Evolutionary conservation across 2,329 filamentous ascomycete species (phyloP).

Genomic region (Aspergillus fumigatiaffinis): DNA sequence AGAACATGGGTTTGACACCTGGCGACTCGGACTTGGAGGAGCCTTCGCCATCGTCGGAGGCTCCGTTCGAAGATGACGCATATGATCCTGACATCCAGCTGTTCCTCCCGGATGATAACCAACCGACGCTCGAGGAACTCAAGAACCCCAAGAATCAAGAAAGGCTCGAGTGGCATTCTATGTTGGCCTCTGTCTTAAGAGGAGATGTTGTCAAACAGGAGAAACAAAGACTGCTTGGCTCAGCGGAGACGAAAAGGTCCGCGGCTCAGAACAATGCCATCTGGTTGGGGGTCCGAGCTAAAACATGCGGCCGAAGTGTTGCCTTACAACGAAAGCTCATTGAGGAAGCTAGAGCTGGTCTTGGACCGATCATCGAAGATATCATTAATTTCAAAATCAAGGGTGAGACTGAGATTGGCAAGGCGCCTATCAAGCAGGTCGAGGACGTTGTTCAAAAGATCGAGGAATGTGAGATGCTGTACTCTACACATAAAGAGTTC

Average conservation of each 20-base stretch:
- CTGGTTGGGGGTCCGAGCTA: slow-evolving; percentile 84
- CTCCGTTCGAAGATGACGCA: slow-evolving; percentile 73
- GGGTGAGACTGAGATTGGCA: slow-evolving; percentile 86
- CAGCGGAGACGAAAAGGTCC: slow-evolving; percentile 68
- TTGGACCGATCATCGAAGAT: slow-evolving; percentile 75
- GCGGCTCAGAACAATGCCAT: slow-evolving; percentile 67
- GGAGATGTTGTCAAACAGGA: slow-evolving; percentile 97
- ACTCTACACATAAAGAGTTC: slow-evolving; percentile 74
- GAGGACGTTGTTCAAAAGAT: slow-evolving; percentile 86
- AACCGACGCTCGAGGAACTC: slow-evolving; percentile 84
- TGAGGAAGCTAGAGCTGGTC: slow-evolving; percentile 71
- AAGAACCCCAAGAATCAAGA: slow-evolving; percentile 85
- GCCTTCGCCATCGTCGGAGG: slow-evolving; percentile 81
- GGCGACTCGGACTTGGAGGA: slow-evolving; percentile 83
- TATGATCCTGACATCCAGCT: slow-evolving; percentile 91
- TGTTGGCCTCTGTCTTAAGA: slow-evolving; percentile 91
- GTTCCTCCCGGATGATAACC: slow-evolving; percentile 84
- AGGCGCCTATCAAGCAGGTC: slow-evolving; percentile 82
- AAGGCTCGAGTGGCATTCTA: slow-evolving; percentile 93
- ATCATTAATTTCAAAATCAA: slow-evolving; percentile 93
- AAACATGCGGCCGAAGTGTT: slow-evolving; percentile 76
- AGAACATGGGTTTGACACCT: slow-evolving; percentile 65
- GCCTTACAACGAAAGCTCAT: slow-evolving; percentile 82
- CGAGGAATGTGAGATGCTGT: slow-evolving; percentile 80
- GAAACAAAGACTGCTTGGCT: slow-evolving; percentile 89